Conservation (phyloP, 805 yeast genomes). For the Starmerella gropengiesseri region DNA sequence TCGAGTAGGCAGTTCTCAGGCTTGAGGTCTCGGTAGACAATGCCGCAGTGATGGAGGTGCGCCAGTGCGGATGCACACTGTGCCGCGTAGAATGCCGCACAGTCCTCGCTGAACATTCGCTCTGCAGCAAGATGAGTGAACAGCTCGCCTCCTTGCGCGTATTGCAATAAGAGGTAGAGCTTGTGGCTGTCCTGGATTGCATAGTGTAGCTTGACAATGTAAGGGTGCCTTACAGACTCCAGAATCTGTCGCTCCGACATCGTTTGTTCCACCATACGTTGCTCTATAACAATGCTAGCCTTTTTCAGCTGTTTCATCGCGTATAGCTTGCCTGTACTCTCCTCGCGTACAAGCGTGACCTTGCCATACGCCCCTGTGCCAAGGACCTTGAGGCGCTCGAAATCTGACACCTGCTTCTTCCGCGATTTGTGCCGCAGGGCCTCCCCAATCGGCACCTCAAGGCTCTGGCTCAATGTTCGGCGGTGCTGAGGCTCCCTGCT, state of each 20-base stretch:
- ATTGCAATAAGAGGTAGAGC: constrained; percentile 65
- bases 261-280: constrained; percentile 58
- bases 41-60: constrained; percentile 69
- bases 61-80: constrained; percentile 67
- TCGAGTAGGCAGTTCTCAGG: constrained; percentile 83
- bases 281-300: constrained; percentile 59
- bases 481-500: constrained; percentile 15
- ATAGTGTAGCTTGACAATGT: constrained; percentile 68
- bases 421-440: constrained; percentile 15
- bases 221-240: constrained; percentile 62
- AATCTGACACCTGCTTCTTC: constrained; percentile 38
- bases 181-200: constrained; percentile 74
- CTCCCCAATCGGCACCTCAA: constrained; percentile 40
- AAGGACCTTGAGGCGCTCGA: constrained; percentile 61
- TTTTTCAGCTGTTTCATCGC: constrained; percentile 82
- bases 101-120: constrained; percentile 44
- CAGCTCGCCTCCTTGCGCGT: constrained; percentile 81
- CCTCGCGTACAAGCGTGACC: constrained; percentile 65
- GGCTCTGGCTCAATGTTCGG: constrained; percentile 28
- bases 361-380: constrained; percentile 88
- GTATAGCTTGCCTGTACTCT: constrained; percentile 48
- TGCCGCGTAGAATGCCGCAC: constrained; percentile 67
- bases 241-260: constrained; percentile 68
- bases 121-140: constrained; percentile 49
- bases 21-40: constrained; percentile 77